These are phyloP conservation scores for Themeda triandra DNA, from an alignment of 176 grass and related monocot species.

Conservation along the genomic window DNA sequence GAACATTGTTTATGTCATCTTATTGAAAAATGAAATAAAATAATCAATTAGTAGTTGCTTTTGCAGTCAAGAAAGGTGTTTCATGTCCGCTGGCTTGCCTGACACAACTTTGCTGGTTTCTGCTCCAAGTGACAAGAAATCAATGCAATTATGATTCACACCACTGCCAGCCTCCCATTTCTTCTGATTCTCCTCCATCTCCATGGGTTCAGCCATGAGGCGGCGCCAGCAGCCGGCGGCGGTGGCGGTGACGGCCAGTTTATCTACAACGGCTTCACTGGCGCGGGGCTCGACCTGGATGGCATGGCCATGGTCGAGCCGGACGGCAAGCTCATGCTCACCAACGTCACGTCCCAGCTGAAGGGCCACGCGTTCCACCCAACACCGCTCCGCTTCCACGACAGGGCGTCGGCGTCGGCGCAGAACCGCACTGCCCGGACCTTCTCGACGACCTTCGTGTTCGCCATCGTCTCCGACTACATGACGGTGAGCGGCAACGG, in stretches of 20 bases:
- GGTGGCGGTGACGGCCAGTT: not conserved
- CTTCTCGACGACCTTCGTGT: constrained; percentile 35
- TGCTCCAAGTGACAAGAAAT: not conserved
- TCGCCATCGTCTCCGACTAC: constrained; percentile 5
- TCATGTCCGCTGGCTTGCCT: not conserved
- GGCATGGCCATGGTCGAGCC: not conserved
- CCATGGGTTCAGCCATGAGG: not conserved
- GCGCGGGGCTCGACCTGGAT: not conserved
- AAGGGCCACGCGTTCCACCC: not conserved
- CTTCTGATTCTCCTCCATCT: not conserved
- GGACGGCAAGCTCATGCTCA: not conserved
- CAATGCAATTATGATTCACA: too few relatives aligned
- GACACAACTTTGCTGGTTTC: not conserved
- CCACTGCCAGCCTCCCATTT: not conserved
- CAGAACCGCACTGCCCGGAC: not conserved
- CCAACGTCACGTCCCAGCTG: not conserved
- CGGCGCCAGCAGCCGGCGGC: not conserved
- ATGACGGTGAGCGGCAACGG: constrained; percentile 1
- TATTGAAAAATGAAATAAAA: not conserved
- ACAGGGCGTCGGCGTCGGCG: not conserved
- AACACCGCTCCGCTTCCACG: not conserved
- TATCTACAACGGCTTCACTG: constrained; percentile 6
- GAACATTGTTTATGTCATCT: not conserved
- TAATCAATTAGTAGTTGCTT: not conserved
- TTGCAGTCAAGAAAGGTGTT: not conserved